A percentile compares a stretch with the other conserved stretches of the same genome.
Evolutionary conservation across 2,329 filamentous ascomycete species (phyloP).

Genomic region (Aspergillus glaucus): DNA sequence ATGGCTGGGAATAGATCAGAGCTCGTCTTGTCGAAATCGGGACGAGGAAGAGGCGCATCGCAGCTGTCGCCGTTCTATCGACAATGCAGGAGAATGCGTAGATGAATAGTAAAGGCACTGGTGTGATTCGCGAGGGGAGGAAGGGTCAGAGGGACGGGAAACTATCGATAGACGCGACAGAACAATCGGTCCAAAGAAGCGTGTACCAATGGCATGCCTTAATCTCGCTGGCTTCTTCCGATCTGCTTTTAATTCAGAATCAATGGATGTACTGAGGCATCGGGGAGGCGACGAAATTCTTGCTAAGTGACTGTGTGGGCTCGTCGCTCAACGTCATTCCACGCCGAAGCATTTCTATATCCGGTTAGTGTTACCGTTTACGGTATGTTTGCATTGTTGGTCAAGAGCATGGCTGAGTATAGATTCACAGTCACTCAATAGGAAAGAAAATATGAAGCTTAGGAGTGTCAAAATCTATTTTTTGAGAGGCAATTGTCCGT

Average conservation of each 20-base stretch:
- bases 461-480: too few species aligned
- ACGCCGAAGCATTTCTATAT: not conserved
- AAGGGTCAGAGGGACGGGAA: slow-evolving; percentile 9
- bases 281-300: not conserved
- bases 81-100: not conserved
- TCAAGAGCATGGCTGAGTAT: too few species aligned
- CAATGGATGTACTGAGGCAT: not conserved
- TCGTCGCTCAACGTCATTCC: slow-evolving; percentile 19
- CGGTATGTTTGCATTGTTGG: not conserved
- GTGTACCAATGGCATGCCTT: slow-evolving; percentile 18
- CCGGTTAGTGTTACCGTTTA: not conserved
- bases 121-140: slow-evolving; percentile 4
- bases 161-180: slow-evolving; percentile 17
- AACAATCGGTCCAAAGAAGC: slow-evolving; percentile 11
- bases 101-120: not conserved
- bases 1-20: slow-evolving; percentile 82
- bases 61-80: slow-evolving; percentile 12
- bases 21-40: slow-evolving; percentile 87
- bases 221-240: not conserved
- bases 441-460: too few species aligned
- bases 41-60: slow-evolving; percentile 88
- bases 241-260: not conserved
- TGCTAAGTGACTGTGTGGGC: not conserved
- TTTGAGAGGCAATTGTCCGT: too few species aligned
- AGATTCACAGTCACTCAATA: not conserved